Evolutionary conservation across 805 yeast genomes (phyloP).

Genomic region (Candida ficus): DNA sequence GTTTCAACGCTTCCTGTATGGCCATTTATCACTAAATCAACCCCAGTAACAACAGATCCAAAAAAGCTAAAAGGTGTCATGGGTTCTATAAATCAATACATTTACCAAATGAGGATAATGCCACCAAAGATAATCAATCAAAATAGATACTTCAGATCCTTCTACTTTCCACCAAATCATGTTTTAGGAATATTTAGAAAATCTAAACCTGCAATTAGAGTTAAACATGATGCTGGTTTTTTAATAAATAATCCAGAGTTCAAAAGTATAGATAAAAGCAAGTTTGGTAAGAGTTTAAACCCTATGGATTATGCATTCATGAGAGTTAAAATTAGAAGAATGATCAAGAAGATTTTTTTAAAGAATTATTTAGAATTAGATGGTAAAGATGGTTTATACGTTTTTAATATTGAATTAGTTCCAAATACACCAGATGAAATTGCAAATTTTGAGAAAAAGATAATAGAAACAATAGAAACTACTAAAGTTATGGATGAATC

Average conservation of each 20-base stretch:
- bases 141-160: slow-evolving; percentile 12
- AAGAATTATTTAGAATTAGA: slow-evolving; percentile 2
- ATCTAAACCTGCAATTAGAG: slow-evolving; percentile 19
- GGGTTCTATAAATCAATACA: slow-evolving; percentile 8
- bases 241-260: slow-evolving; percentile 14
- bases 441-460: slow-evolving; percentile 4
- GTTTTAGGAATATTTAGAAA: slow-evolving; percentile 20
- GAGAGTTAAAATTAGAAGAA: slow-evolving; percentile 15
- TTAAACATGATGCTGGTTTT: slow-evolving; percentile 15
- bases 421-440: slow-evolving; percentile 11
- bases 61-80: slow-evolving; percentile 4
- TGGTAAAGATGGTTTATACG: slow-evolving; percentile 21
- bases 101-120: slow-evolving; percentile 2
- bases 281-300: slow-evolving; percentile 12
- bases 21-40: not conserved
- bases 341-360: slow-evolving; percentile 10
- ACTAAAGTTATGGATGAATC: slow-evolving; percentile 3
- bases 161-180: slow-evolving; percentile 20
- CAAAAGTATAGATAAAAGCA: slow-evolving; percentile 1
- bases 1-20: not conserved
- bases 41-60: slow-evolving; percentile 2
- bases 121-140: not conserved
- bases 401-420: slow-evolving; percentile 14
- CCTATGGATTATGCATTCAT: slow-evolving; percentile 17
- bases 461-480: slow-evolving; percentile 2